A percentile compares a stretch with the other conserved stretches of the same genome.
These are phyloP conservation scores for Globisporangium acanthophoron DNA, from an alignment of 352 stramenopile species.

Conservation along the genomic window DNA sequence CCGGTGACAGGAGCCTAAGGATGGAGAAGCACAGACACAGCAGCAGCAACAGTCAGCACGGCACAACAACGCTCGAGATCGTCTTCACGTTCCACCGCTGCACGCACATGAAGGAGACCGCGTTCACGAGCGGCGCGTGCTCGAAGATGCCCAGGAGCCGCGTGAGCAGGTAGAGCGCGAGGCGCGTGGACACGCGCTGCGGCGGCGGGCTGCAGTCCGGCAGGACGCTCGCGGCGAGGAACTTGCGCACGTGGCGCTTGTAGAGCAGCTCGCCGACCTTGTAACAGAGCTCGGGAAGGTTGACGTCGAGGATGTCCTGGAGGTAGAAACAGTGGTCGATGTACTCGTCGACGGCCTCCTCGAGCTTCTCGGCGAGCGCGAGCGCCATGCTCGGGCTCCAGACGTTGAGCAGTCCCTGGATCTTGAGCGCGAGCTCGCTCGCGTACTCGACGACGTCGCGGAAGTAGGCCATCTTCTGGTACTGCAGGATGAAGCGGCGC, in stretches of 20 bases:
- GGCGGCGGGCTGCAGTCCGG: conserved; percentile 67
- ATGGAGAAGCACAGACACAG: neutral
- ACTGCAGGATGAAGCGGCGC: conserved; percentile 64
- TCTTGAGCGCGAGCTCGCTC: conserved; percentile 68
- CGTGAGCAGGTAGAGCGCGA: conserved; percentile 76
- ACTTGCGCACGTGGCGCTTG: conserved; percentile 54
- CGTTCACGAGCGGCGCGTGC: conserved; percentile 79
- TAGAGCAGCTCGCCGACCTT: conserved; percentile 73
- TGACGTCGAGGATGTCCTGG: conserved; percentile 79
- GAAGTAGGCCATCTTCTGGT: conserved; percentile 77
- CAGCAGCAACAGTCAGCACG: neutral
- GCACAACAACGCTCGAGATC: too few species aligned
- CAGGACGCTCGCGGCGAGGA: conserved; percentile 67
- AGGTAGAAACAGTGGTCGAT: conserved; percentile 85
- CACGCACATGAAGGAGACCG: conserved; percentile 65
- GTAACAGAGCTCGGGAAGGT: conserved; percentile 79
- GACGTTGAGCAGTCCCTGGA: conserved; percentile 69
- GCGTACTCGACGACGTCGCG: conserved; percentile 70
- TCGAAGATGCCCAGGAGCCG: conserved; percentile 68
- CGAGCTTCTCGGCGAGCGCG: conserved; percentile 60
- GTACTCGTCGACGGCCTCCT: conserved; percentile 75
- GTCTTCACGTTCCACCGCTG: too few species aligned
- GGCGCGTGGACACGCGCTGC: conserved; percentile 67
- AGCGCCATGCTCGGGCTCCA: conserved; percentile 25
- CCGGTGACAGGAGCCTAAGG: conserved; percentile 43